Conservation (phyloP, 2,329 filamentous ascomycete species). For the Polychaeton citri region DNA sequence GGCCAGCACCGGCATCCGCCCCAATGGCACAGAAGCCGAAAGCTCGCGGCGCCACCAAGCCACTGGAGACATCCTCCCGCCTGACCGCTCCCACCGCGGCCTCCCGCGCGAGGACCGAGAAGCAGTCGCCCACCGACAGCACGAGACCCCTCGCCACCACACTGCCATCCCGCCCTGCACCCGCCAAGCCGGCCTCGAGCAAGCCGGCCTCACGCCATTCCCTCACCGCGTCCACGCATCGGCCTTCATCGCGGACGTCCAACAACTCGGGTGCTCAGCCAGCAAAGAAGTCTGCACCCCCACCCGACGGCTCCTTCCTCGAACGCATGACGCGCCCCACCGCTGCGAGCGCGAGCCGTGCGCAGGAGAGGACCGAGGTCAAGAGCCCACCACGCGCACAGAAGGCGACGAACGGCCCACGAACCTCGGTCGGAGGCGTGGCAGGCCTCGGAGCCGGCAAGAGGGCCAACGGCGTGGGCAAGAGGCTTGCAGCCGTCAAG, state of each 20-base stretch:
- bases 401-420: background rate
- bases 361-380: slow-evolving; percentile 35
- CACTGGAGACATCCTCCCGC: slow-evolving; percentile 51
- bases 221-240: slow-evolving; percentile 18
- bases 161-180: slow-evolving; percentile 16
- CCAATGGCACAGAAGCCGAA: slow-evolving; percentile 25
- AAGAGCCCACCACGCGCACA: slow-evolving; percentile 21
- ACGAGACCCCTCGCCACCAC: slow-evolving; percentile 7
- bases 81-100: slow-evolving; percentile 58
- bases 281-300: slow-evolving; percentile 30
- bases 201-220: slow-evolving; percentile 24
- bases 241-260: slow-evolving; percentile 33
- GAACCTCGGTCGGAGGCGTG: background rate
- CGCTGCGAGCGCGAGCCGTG: slow-evolving; percentile 53
- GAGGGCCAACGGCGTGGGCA: background rate
- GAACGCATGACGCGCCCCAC: slow-evolving; percentile 76
- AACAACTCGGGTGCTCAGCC: slow-evolving; percentile 15
- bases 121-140: slow-evolving; percentile 2
- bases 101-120: slow-evolving; percentile 48
- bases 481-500: background rate
- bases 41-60: slow-evolving; percentile 55
- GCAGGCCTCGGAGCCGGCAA: background rate
- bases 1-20: slow-evolving; percentile 4
- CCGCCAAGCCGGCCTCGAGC: slow-evolving; percentile 15
- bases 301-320: slow-evolving; percentile 57